Conservation (phyloP, 192 early-diverging fungal genomes). For the Dissophora ornata region DNA sequence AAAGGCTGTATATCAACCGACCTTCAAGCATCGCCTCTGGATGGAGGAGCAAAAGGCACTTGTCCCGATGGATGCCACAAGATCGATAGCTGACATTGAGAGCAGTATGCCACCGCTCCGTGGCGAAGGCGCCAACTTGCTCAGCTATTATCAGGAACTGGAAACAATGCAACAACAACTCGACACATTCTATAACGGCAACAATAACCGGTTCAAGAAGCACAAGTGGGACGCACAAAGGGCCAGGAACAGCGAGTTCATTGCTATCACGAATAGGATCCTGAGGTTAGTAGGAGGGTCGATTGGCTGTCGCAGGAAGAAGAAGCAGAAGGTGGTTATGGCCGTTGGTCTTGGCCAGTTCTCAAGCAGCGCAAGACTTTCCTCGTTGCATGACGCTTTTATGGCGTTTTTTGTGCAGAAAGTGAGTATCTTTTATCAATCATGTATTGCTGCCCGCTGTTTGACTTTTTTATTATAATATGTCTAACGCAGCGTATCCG, state of each 20-base stretch:
- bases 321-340: background rate
- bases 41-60: background rate
- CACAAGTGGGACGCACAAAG: slow-evolving; percentile 5
- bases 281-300: background rate
- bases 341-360: too few species aligned
- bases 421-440: too few species aligned
- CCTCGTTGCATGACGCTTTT: too few species aligned
- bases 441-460: too few species aligned
- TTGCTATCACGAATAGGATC: background rate
- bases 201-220: background rate
- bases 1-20: slow-evolving; percentile 8
- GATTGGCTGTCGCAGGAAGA: background rate
- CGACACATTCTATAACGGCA: background rate
- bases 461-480: too few species aligned
- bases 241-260: slow-evolving; percentile 3
- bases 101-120: background rate
- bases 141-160: background rate
- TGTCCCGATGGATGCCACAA: background rate
- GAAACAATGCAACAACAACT: background rate
- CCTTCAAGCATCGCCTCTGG: slow-evolving; percentile 8
- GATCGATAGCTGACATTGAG: background rate
- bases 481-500: too few species aligned
- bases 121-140: background rate
- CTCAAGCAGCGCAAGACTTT: too few species aligned
- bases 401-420: too few species aligned